Base-by-base conservation (phyloP, 495 filamentous ascomycete genomes). In the Hyphodiscus hymeniophilus region DNA sequence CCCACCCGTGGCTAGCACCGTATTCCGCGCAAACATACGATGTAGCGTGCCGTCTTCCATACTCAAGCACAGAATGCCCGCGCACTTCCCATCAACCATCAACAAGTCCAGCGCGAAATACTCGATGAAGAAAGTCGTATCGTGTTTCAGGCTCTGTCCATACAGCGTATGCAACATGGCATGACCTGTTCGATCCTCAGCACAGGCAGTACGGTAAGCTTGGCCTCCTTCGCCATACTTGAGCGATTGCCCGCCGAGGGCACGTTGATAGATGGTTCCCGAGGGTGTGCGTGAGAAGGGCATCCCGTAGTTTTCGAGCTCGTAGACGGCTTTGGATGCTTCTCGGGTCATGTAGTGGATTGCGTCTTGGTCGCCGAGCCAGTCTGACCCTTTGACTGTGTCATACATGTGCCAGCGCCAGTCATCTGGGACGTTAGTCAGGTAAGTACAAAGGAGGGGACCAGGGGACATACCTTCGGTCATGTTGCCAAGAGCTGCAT, bases 351-450 rank as follows among this genome's bases (percentile, higher is more conserved):
- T 59, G 38, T 59, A 59, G 42, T 59, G 56, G 42, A 59, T 59
- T 38, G 56, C 56, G 40, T 59, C 56, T 53, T 59, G 56, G 22
- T 59, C 56, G 17, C 56, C 56, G 20, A 56, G 50, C 56, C 56
- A 59, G 47, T 59, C 56, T 21, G 35, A 45, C 18, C 56, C 56
- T 51, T 59, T 59, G 0, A 59, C 56, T 3, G 56, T 59, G 45
- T 59, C 56, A 42, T 59, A 56, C 52, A 55, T 55, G 33, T 59
- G 56, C 56, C 56, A 59, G 3, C 56, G 34, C 52, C 52, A 59
- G 22, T 59, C 56, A 35, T 59, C 56, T 56, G 28, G 3, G 23
- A 16, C 1, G n/a, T 15, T 16, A 6, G 18, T 15, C 2, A 3
- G 13, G 4, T 8, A 8, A 38, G 3, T 4, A 38, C 10, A 2